Base-by-base conservation (phyloP, 345 rosid genomes). In the Dovyalis caffra region DNA sequence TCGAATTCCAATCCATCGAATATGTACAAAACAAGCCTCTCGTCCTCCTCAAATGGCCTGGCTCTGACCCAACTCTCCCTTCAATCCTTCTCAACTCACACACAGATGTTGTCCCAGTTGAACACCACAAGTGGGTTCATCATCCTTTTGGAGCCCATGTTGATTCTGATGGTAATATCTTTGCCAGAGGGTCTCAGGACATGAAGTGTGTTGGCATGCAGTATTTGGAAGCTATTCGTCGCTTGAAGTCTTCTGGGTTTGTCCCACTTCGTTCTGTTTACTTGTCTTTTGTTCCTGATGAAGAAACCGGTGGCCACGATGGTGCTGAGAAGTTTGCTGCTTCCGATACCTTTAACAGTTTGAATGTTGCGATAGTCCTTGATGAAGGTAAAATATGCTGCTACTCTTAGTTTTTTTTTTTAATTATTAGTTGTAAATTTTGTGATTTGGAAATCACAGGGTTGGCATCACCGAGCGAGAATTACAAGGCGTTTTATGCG, bases 191-290 rank as follows among this genome's bases (percentile, higher is more conserved):
- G 37, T 90, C 98, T 0, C 99, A 93, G 88, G 99, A 95, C 82
- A 95, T 95, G 98, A 95, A 95, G 89, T 95, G 99, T 76, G 97
- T 95, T 25, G 96, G 98, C 10, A 87, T 85, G 92, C 99, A 93
- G 90, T 90, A 95, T 71, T 83, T 93, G 75, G 98, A 93, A 78
- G 99, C 99, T 33, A 77, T 89, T 65, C 93, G 99, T 43, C 83
- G 77, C 80, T 74, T 93, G 80, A 88, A 85, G 75, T 70, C 85
- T 49, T 81, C 87, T 33, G 92, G 92, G 12, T 95, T 89, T 74
- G 79, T 32, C 29, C 98, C 98, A 0, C 26, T 78, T 74, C 90
- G 99, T 32, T 77, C 97, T 64, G 85, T 93, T 79, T 90, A 93
- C 83, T 76, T 93, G 82, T 80, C 88, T 60, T 93, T 91, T 77